phyloP scores from a whole-genome alignment of 768 basidiomycete genomes.

The Naematelia encephala region DNA sequence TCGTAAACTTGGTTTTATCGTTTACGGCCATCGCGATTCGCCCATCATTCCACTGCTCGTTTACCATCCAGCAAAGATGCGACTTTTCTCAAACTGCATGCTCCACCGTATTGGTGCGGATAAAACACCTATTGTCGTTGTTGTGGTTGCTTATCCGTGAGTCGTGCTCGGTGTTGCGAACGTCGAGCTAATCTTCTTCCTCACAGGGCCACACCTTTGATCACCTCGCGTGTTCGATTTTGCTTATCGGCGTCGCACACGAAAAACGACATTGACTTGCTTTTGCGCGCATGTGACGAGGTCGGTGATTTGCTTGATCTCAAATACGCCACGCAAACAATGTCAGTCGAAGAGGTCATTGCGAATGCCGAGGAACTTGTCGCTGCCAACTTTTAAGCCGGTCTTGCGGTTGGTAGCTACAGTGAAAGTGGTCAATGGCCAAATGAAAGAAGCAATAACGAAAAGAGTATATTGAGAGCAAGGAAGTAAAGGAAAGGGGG shows the following conservation, averaged over 20 bases:
- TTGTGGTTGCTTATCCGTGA: constrained; percentile 74
- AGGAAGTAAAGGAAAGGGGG: too few species aligned
- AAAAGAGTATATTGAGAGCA: too few species aligned
- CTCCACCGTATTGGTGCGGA: constrained; percentile 56
- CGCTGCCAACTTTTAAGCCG: constrained; percentile 26
- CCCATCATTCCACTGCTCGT: constrained; percentile 90
- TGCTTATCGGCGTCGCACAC: constrained; percentile 93
- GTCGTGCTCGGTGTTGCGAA: constrained; percentile 23
- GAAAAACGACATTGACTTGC: constrained; percentile 87
- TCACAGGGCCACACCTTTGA: constrained; percentile 70
- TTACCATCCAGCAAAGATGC: constrained; percentile 93
- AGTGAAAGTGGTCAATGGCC: too few species aligned
- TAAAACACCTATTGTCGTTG: constrained; percentile 73
- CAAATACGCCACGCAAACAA: constrained; percentile 71
- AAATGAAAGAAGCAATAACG: too few species aligned
- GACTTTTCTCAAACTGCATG: constrained; percentile 82
- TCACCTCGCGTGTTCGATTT: constrained; percentile 84
- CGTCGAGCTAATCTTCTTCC: too few species aligned
- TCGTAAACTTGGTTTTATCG: constrained; percentile 91
- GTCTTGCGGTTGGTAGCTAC: too few species aligned
- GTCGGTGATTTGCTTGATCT: constrained; percentile 84
- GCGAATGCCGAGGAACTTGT: constrained; percentile 73
- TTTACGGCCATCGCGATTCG: constrained; percentile 83
- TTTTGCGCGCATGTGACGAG: constrained; percentile 85
- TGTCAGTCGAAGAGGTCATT: constrained; percentile 72